phyloP scores from a whole-genome alignment of 805 yeast genomes.

The Candida sanyiensis region DNA sequence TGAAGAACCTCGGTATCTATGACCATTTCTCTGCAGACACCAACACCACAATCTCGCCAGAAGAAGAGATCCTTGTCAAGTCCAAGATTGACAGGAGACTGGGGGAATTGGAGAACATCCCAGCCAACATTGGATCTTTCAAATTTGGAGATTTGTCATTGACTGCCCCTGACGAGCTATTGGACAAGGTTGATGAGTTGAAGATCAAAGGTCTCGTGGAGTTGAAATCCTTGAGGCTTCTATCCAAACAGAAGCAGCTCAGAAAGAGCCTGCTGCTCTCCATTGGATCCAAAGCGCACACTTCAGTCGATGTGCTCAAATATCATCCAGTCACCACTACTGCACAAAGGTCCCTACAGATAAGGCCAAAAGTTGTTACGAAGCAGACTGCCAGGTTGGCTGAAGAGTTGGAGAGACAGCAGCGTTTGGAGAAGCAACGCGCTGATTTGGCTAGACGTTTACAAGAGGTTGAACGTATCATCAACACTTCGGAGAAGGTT shows the following conservation, averaged over 20 bases:
- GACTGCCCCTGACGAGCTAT: constrained; percentile 38
- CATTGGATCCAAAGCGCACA: constrained; percentile 52
- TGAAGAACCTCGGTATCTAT: constrained; percentile 26
- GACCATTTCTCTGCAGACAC: constrained; percentile 18
- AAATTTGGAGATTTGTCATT: constrained; percentile 38
- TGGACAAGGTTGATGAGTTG: constrained; percentile 45
- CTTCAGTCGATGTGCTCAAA: constrained; percentile 44
- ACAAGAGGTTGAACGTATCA: constrained; percentile 38
- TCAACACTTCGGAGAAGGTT: constrained; percentile 29
- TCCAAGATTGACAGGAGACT: constrained; percentile 53
- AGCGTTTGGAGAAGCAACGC: constrained; percentile 51
- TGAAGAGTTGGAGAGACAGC: constrained; percentile 69
- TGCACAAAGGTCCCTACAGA: constrained; percentile 62
- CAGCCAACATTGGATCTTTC: constrained; percentile 64
- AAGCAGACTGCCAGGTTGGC: constrained; percentile 73
- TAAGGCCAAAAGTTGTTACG: constrained; percentile 63
- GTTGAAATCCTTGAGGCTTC: constrained; percentile 57
- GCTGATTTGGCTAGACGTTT: constrained; percentile 46
- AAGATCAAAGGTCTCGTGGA: constrained; percentile 67
- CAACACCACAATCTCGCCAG: constrained; percentile 23
- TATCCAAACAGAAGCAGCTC: constrained; percentile 64
- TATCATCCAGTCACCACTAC: constrained; percentile 53
- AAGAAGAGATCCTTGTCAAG: constrained; percentile 48
- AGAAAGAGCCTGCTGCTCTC: constrained; percentile 54
- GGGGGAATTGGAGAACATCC: constrained; percentile 55